These are phyloP conservation scores for Tephrocybe sp. DNA, from an alignment of 768 basidiomycete genomes.

Conservation along the genomic window DNA sequence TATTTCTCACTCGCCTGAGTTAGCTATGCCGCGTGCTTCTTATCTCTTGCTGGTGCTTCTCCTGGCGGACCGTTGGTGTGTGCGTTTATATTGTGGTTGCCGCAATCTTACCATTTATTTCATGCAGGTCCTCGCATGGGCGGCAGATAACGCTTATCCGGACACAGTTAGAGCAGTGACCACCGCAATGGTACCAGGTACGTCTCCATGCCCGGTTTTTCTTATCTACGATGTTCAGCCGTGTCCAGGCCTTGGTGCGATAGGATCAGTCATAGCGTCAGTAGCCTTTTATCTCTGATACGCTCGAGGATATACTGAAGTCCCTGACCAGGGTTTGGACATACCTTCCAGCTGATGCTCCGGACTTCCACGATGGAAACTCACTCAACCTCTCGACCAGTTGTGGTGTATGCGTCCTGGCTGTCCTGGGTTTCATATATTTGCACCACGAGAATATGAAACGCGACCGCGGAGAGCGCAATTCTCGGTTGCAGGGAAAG, in stretches of 20 bases:
- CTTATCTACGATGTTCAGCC: too few species aligned
- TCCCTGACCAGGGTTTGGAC: constrained; percentile 40
- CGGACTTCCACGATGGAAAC: constrained; percentile 48
- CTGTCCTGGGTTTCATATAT: constrained; percentile 31
- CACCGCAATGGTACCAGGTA: constrained; percentile 43
- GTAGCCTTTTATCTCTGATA: constrained; percentile 10
- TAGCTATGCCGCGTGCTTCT: constrained; percentile 49
- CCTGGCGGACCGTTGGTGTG: constrained; percentile 34
- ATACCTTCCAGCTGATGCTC: constrained; percentile 45
- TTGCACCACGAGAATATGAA: constrained; percentile 43
- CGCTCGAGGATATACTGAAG: neutral
- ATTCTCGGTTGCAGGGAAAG: constrained; percentile 40
- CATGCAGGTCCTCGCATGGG: constrained; percentile 42
- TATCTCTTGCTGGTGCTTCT: constrained; percentile 38
- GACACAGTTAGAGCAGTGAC: constrained; percentile 48
- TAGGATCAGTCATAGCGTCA: constrained; percentile 47
- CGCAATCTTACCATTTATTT: neutral
- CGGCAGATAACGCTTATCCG: constrained; percentile 48
- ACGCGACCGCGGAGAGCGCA: constrained; percentile 41
- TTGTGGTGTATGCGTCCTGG: constrained; percentile 29
- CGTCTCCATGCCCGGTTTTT: neutral
- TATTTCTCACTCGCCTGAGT: constrained; percentile 3
- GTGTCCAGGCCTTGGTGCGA: constrained; percentile 42
- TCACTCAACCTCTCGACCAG: constrained; percentile 42
- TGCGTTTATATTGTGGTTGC: neutral